phyloP scores from a whole-genome alignment of 2,329 filamentous ascomycete species.

The Ophiostoma tasmaniense region DNA sequence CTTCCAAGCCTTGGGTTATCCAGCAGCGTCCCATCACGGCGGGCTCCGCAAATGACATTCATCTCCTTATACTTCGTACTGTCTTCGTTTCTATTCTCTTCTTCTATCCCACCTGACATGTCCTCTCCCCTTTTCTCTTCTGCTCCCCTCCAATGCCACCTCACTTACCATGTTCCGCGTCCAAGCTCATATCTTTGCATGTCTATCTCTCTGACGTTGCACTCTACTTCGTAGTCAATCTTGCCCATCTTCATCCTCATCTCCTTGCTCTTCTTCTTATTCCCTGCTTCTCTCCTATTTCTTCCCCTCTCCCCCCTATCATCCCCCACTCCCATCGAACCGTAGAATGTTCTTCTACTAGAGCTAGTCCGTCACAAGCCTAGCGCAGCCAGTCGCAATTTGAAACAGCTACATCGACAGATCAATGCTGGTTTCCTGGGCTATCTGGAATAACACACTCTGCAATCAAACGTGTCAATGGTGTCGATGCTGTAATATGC shows the following conservation, averaged over 20 bases:
- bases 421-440: background rate
- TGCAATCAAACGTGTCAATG: background rate
- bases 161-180: background rate
- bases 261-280: background rate
- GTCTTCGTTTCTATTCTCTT: background rate
- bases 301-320: background rate
- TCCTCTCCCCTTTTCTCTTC: background rate
- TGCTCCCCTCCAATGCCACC: background rate
- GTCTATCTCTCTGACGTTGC: background rate
- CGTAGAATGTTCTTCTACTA: constrained; percentile 2
- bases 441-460: background rate
- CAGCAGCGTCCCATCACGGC: background rate
- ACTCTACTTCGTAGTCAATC: background rate
- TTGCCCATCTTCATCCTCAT: background rate
- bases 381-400: constrained; percentile 7
- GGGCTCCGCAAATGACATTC: constrained; percentile 1
- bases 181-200: background rate
- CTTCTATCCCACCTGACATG: background rate
- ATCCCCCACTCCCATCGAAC: background rate
- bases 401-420: constrained; percentile 4
- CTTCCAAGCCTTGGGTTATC: background rate
- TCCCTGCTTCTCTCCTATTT: constrained; percentile 5
- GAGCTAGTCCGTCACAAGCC: background rate
- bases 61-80: background rate
- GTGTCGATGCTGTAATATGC: background rate